Base-by-base conservation (phyloP, 257 asterid genomes). In the Agastache rugosa region DNA sequence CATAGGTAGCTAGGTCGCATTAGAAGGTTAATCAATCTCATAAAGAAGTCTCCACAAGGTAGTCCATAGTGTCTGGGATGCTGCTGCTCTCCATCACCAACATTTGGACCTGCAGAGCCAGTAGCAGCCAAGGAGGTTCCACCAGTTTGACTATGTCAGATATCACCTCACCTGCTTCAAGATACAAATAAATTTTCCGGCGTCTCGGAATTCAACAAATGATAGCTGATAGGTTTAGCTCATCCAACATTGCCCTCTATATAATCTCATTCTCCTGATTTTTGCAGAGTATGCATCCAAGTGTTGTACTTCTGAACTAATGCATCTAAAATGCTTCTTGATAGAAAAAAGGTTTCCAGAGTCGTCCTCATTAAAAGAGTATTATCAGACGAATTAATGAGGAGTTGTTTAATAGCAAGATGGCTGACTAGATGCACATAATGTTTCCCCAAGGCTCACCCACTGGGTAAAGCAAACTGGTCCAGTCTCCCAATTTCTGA, bases 101-200 rank as follows among this genome's bases (percentile, higher is more conserved):
- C 15, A 59, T 35, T 4, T 17, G 35, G n/a, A 51, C 14, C 23
- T 9, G 22, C 15, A 68, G 37, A 17, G 20, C 27, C 73, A 69
- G 63, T 69, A 69, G 53, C 51, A 55, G 35, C 54, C 64, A 35
- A 54, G 53, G 41, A 8, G 44, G 51, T 12, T 19, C 17, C 66
- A 55, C 2, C 8, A 41, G 27, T 55, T 25, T 39, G 56, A 8
- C 35, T 8, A 27, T 41, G 14, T 8, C 67, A 55, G 53, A 71
- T n/a, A 71, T 19, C 74, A 69, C 64, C 64, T 14, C 62, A 68
- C 19, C 31, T 69, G 74, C 11, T 50, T 47, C 62, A 55, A 3
- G 31, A 22, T 17, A 51, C 31, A 11, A 54, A 50, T 58, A 29
- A 11, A 53, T 19, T 19, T 39, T 35, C 29, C 14, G 25, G 53